phyloP scores from a whole-genome alignment of 495 filamentous ascomycete genomes.

The Hypomontagnella monticulosa region DNA sequence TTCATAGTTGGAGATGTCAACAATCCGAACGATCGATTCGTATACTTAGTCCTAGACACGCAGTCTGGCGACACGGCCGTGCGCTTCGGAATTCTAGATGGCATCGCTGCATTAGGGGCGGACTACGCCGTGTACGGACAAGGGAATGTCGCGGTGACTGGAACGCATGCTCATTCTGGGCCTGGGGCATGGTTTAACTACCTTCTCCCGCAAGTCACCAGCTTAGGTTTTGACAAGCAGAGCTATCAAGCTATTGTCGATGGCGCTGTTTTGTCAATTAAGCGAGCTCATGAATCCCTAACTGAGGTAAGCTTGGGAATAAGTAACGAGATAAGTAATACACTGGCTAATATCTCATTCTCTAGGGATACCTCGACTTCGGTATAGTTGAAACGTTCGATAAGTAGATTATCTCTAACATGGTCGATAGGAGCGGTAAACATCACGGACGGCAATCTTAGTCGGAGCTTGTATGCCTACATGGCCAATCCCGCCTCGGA shows the following conservation, averaged over 20 bases:
- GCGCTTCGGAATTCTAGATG: constrained; percentile 82
- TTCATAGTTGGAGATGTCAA: constrained; percentile 85
- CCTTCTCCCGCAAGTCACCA: constrained; percentile 91
- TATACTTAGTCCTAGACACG: constrained; percentile 87
- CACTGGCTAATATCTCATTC: constrained; percentile 14
- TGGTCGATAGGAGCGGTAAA: constrained; percentile 42
- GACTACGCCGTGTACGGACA: constrained; percentile 70
- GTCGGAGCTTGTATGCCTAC: constrained; percentile 88
- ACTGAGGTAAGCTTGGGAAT: constrained; percentile 62
- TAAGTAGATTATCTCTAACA: constrained; percentile 31
- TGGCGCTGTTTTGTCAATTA: constrained; percentile 82
- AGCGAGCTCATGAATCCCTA: constrained; percentile 81
- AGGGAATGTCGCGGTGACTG: constrained; percentile 86
- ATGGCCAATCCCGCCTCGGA: constrained; percentile 86
- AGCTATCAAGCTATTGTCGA: constrained; percentile 92
- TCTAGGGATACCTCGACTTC: constrained; percentile 57
- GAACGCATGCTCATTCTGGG: constrained; percentile 92
- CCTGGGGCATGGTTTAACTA: constrained; percentile 98
- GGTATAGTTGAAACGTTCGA: constrained; percentile 35
- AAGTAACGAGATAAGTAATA: background rate
- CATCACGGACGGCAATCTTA: constrained; percentile 78
- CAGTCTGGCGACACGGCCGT: constrained; percentile 89
- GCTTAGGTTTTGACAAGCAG: constrained; percentile 83
- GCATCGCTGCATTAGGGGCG: constrained; percentile 65
- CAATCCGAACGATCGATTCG: constrained; percentile 76